Percentiles rank a stretch among this genome's conserved stretches.
These are phyloP conservation scores for Cryptosporidium tyzzeri DNA, from an alignment of 169 alveolate species.

Conservation along the genomic window DNA sequence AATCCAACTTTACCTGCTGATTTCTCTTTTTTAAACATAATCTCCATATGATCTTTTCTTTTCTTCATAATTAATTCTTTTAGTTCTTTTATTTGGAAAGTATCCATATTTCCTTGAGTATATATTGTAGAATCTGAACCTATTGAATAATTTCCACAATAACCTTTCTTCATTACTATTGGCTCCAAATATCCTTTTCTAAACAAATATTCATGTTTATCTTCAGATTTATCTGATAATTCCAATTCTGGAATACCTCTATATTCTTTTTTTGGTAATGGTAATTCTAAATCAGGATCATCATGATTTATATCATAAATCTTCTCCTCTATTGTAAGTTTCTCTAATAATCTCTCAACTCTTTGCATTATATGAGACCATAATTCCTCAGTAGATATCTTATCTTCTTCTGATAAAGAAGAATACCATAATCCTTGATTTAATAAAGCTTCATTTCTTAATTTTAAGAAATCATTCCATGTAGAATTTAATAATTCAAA, in stretches of 20 bases:
- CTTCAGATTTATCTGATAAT: not conserved
- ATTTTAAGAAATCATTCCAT: slow-evolving; percentile 59
- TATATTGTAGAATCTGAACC: not conserved
- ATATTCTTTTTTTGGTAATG: slow-evolving; percentile 32
- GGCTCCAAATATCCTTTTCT: slow-evolving; percentile 31
- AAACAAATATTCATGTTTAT: slow-evolving; percentile 18
- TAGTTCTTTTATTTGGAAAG: slow-evolving; percentile 20
- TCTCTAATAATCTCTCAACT: slow-evolving; percentile 51
- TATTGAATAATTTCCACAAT: not conserved
- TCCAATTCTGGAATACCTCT: slow-evolving; percentile 42
- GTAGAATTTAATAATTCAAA: slow-evolving; percentile 51
- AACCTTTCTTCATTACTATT: slow-evolving; percentile 11
- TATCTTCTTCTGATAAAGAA: slow-evolving; percentile 70
- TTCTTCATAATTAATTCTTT: slow-evolving; percentile 22
- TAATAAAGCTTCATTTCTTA: slow-evolving; percentile 59
- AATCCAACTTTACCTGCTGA: not conserved
- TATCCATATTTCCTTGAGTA: not conserved
- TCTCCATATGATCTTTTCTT: slow-evolving; percentile 6
- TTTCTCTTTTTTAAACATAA: not conserved
- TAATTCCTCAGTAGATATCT: slow-evolving; percentile 54
- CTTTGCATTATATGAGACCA: slow-evolving; percentile 76
- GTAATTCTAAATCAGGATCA: slow-evolving; percentile 58
- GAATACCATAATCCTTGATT: slow-evolving; percentile 73
- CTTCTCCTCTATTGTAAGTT: not conserved
- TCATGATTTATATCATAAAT: slow-evolving; percentile 55